Evolutionary conservation across 371 early-diverging fungal genomes (phyloP), one percentile per base, ranked within the genome.

Genomic region (Choanephora cucurbitarum): DNA sequence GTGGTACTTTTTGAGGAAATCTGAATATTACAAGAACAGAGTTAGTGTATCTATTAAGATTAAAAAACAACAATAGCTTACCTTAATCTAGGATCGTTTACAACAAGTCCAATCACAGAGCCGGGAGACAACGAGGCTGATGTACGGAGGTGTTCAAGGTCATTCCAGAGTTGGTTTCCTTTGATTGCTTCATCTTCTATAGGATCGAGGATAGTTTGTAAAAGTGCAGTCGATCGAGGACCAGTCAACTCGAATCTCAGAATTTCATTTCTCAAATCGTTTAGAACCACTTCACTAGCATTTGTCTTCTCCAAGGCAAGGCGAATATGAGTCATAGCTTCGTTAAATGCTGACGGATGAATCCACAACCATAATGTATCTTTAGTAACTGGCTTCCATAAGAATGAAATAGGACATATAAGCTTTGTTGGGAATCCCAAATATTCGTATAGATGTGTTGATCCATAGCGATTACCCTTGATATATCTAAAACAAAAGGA

Each of bases 191-290:
- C 23, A 49, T 62, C 67, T 1, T 44, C 48, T 1, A 64, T 52
- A 14, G 75, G 69, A 18, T 79, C 67, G 15, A 90, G 53, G 23
- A 82, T 72, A 2, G 86, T 75, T 40, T 81, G 80, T 44, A 93
- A 64, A 5, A 90, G 61, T 15, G 91, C 87, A 6, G 88, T 86
- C 8, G 89, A 75, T 9, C 90, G 75, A 14, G 92, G 91, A n/a
- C 93, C 93, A 1, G 86, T 84, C 33, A 93, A 73, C 48, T 91
- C 89, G 67, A 91, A 91, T 46, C 82, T 72, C 7, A 83, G 59
- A 7, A 88, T 41, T 1, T 80, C 68, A 17, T 75, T 64, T 34
- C 79, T 69, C n/a, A 58, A 41, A 23, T 67, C 67, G 9, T 52
- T 66, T 34, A 75, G 31, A 11, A 57, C 41, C 3, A 77, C 49